Evolutionary conservation across 148 eudicot species (phyloP).

Genomic region (Vaccinium vitisidaea): DNA sequence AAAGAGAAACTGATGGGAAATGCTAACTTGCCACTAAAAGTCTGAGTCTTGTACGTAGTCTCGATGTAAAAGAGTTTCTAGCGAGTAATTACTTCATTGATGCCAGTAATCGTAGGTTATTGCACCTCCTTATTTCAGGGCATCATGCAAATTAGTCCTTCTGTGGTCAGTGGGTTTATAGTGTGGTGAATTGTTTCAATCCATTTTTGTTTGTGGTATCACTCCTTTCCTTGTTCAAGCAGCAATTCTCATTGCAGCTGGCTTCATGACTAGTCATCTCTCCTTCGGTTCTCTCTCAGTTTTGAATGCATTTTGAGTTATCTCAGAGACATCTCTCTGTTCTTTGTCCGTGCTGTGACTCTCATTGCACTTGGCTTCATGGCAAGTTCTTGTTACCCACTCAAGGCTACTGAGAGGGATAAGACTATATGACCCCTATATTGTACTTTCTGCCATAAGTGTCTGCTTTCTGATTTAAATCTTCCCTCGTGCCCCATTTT

Average conservation of each 20-base stretch:
- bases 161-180: neutral
- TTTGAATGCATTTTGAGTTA: neutral
- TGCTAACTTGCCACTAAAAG: neutral
- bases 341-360: neutral
- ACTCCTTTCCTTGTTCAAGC: neutral
- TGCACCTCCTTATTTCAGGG: neutral
- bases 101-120: neutral
- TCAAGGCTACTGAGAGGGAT: neutral
- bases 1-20: neutral
- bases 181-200: neutral
- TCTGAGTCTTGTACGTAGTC: neutral
- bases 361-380: neutral
- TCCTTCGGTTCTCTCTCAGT: neutral
- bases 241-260: neutral
- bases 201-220: neutral
- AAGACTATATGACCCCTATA: neutral
- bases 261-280: neutral
- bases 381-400: neutral
- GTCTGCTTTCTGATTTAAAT: neutral
- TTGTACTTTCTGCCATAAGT: neutral
- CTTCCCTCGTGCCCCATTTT: neutral
- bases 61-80: neutral
- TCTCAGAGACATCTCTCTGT: neutral
- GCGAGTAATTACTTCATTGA: neutral
- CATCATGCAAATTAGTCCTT: conserved; percentile 1